Percentiles rank a stretch among this genome's conserved stretches.
These are phyloP conservation scores for Anastatica hierochuntica DNA, from an alignment of 345 rosid genomes.

Conservation along the genomic window DNA sequence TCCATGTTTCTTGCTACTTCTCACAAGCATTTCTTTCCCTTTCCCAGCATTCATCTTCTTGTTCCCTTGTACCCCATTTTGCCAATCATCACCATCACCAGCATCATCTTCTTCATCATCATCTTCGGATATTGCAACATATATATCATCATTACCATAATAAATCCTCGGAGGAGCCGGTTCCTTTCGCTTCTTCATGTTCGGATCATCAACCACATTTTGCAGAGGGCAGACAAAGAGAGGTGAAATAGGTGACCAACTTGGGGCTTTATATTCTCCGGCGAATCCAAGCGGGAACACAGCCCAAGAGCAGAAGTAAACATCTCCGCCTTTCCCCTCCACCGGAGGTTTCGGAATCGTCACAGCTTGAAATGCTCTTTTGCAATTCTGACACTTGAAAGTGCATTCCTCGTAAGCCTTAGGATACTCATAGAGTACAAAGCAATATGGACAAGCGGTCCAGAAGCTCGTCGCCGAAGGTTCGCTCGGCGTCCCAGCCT, in stretches of 20 bases:
- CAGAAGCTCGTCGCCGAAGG: slow-evolving; percentile 49
- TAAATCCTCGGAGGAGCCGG: slow-evolving; percentile 26
- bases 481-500: slow-evolving; percentile 12
- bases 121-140: slow-evolving; percentile 47
- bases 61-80: slow-evolving; percentile 15
- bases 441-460: slow-evolving; percentile 96
- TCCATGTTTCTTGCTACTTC: slow-evolving; percentile 30
- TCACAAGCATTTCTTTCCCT: slow-evolving; percentile 35
- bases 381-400: slow-evolving; percentile 67
- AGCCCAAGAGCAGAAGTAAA: slow-evolving; percentile 67
- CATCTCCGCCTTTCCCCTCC: slow-evolving; percentile 47
- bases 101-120: slow-evolving; percentile 37
- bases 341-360: slow-evolving; percentile 51
- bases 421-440: slow-evolving; percentile 61
- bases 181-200: slow-evolving; percentile 7
- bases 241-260: slow-evolving; percentile 73
- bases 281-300: slow-evolving; percentile 62
- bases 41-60: slow-evolving; percentile 36
- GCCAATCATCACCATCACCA: slow-evolving; percentile 57
- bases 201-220: slow-evolving; percentile 5
- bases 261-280: slow-evolving; percentile 22
- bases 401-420: slow-evolving; percentile 65
- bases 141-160: slow-evolving; percentile 44
- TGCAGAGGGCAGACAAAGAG: slow-evolving; percentile 42
- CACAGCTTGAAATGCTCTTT: slow-evolving; percentile 74